A percentile compares a stretch with the other conserved stretches of the same genome.
Evolutionary conservation across 495 filamentous ascomycete species (phyloP).

Genomic region (Penicillium ochrochloron): DNA sequence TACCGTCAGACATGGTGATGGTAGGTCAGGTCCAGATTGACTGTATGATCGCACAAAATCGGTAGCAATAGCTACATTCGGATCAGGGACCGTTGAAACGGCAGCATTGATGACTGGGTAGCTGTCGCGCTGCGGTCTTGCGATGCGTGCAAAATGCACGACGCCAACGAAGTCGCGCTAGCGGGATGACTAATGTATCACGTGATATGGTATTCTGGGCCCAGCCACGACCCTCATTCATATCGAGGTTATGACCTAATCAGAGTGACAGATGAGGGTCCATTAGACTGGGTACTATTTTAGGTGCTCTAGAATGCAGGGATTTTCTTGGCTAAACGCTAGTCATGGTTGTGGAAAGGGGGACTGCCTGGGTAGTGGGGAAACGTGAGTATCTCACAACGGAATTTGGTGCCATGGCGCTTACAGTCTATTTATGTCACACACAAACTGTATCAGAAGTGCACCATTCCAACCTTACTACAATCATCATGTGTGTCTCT

Average conservation of each 20-base stretch:
- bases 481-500: neutral
- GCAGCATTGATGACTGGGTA: conserved; percentile 33
- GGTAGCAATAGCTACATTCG: conserved; percentile 50
- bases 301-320: neutral
- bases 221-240: neutral
- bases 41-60: conserved; percentile 35
- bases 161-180: conserved; percentile 21
- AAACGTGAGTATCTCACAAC: neutral
- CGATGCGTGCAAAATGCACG: conserved; percentile 32
- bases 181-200: conserved; percentile 25
- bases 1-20: conserved; percentile 65
- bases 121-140: conserved; percentile 27
- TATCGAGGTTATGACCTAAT: neutral
- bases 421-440: conserved; percentile 32
- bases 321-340: neutral
- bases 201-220: conserved; percentile 4
- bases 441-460: conserved; percentile 23
- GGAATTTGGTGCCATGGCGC: conserved; percentile 24
- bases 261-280: neutral
- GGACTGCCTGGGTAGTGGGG: neutral
- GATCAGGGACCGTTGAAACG: conserved; percentile 40
- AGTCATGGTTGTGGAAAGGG: neutral
- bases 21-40: conserved; percentile 27
- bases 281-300: neutral
- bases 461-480: neutral